phyloP scores from a whole-genome alignment of 1,284 basidiomycete species.

The Tausonia pullulans region DNA sequence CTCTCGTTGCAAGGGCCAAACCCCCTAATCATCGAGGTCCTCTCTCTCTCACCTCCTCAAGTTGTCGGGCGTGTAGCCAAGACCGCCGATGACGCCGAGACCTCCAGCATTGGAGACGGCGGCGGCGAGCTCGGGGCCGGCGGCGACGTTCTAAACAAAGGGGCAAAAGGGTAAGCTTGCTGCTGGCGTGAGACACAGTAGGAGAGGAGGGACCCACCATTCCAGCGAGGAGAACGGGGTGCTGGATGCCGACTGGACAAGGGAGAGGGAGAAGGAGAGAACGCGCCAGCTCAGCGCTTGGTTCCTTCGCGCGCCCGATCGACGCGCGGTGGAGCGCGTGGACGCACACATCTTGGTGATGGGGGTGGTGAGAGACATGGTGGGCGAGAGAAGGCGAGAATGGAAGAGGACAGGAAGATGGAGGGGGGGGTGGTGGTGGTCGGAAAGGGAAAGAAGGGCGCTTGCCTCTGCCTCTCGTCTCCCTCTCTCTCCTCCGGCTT shows the following conservation, averaged over 20 bases:
- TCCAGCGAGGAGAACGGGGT: constrained; percentile 78
- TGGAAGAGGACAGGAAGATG: not conserved
- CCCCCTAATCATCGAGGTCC: not conserved
- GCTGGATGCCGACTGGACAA: constrained; percentile 53
- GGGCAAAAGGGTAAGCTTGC: not conserved
- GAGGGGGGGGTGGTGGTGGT: no score
- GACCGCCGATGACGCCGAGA: constrained; percentile 74
- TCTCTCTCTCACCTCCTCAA: no score
- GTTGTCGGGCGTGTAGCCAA: constrained; percentile 46
- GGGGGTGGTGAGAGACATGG: constrained; percentile 44
- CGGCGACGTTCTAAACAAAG: constrained; percentile 72
- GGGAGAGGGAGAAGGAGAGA: not conserved
- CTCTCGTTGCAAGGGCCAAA: not conserved
- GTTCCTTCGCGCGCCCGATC: not conserved
- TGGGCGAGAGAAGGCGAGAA: constrained; percentile 3
- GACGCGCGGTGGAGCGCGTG: not conserved
- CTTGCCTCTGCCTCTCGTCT: no score
- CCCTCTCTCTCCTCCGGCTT: no score
- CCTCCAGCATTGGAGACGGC: constrained; percentile 68
- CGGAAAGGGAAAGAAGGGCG: no score
- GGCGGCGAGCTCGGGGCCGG: constrained; percentile 71
- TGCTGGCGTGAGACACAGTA: not conserved
- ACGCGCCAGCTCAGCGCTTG: not conserved
- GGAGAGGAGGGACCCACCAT: constrained; percentile 21
- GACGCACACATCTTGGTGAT: constrained; percentile 57